Evolutionary conservation across 2,329 filamentous ascomycete species (phyloP).

Genomic region (Arthrobotrys pseudoclavata): DNA sequence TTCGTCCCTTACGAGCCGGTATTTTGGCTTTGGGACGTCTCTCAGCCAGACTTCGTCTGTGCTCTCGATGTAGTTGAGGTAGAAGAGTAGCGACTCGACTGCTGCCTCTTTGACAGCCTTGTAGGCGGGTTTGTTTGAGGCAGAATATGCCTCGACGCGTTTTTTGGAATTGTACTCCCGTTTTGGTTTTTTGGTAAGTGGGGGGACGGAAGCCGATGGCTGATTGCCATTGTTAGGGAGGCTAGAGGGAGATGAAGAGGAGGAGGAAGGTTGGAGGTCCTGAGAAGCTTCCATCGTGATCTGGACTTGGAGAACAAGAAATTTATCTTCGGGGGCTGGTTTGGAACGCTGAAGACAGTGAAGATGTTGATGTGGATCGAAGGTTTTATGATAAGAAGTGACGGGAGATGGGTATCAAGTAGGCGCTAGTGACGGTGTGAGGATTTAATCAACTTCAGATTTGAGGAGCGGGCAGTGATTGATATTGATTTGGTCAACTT

Average conservation of each 20-base stretch:
- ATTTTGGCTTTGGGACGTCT: not conserved
- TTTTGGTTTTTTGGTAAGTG: not conserved
- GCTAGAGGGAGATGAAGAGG: not conserved
- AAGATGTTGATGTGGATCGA: too few species aligned
- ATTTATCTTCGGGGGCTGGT: too few species aligned
- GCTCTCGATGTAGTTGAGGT: not conserved
- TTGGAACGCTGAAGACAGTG: too few species aligned
- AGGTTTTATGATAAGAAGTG: too few species aligned
- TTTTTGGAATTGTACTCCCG: constrained; percentile 6
- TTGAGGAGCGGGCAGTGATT: too few species aligned
- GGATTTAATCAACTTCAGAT: too few species aligned
- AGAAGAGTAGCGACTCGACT: not conserved
- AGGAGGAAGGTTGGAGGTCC: not conserved
- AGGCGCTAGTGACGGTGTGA: too few species aligned
- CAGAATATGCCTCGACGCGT: constrained; percentile 5
- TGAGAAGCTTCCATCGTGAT: not conserved
- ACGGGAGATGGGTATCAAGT: too few species aligned
- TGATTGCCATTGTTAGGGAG: not conserved
- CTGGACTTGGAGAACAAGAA: not conserved
- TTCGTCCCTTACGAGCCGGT: not conserved
- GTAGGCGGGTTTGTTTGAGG: not conserved
- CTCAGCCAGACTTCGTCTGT: constrained; percentile 1
- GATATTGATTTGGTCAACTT: too few species aligned
- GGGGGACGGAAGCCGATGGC: not conserved
- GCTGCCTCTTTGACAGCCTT: constrained; percentile 4